A percentile compares a stretch with the other conserved stretches of the same genome.
Conservation (phyloP, 805 yeast species). For the Saturnispora mendoncae region DNA sequence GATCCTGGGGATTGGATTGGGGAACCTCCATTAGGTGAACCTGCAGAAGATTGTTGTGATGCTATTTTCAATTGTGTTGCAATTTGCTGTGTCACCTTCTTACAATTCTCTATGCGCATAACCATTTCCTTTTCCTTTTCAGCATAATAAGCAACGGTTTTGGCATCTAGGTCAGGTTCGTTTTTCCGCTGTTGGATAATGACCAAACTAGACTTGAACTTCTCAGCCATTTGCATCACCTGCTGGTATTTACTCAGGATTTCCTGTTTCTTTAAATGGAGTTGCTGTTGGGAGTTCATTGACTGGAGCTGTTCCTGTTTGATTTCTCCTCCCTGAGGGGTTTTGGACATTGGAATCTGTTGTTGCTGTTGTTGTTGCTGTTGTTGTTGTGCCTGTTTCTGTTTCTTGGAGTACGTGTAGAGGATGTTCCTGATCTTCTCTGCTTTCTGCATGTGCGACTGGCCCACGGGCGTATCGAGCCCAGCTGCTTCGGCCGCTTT, state of each 20-base stretch:
- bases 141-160: conserved; percentile 35
- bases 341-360: conserved; percentile 5
- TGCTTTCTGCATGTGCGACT: conserved; percentile 53
- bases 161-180: conserved; percentile 36
- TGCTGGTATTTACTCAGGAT: conserved; percentile 32
- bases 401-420: conserved; percentile 32
- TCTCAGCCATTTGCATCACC: conserved; percentile 39
- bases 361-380: conserved; percentile 17
- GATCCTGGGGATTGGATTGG: conserved; percentile 13
- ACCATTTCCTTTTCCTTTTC: conserved; percentile 42
- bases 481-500: conserved; percentile 58
- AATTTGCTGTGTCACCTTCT: conserved; percentile 31
- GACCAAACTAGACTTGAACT: conserved; percentile 41
- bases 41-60: conserved; percentile 19
- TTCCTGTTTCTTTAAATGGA: conserved; percentile 23
- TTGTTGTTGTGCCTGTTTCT: conserved; percentile 23
- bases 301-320: conserved; percentile 12
- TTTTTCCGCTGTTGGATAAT: conserved; percentile 41
- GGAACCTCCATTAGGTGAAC: conserved; percentile 8
- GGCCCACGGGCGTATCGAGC: conserved; percentile 49
- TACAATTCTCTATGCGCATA: conserved; percentile 40
- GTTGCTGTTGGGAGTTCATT: conserved; percentile 19
- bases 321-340: conserved; percentile 7
- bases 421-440: conserved; percentile 54
- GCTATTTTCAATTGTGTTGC: conserved; percentile 34